A percentile compares a stretch with the other conserved stretches of the same genome.
Conservation (phyloP, 176 grass and related monocot genomes). For the Avena eriantha region DNA sequence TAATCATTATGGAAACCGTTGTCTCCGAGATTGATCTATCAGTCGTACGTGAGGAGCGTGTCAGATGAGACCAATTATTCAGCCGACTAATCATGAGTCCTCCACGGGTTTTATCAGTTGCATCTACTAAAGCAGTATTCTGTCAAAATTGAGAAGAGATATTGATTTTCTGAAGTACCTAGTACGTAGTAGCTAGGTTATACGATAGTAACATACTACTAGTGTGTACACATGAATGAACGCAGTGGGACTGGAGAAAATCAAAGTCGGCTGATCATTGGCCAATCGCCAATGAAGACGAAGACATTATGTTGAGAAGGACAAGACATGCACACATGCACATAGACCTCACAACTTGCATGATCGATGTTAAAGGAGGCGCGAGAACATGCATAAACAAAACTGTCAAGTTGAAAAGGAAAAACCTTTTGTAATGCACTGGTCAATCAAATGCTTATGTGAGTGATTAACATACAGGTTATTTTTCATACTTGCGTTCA, state of each 20-base stretch:
- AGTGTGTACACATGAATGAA: background rate
- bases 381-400: background rate
- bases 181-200: background rate
- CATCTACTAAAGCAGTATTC: no score
- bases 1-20: slow-evolving; percentile 27
- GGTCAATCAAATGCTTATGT: no score
- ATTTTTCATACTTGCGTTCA: no score
- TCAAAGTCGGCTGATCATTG: background rate
- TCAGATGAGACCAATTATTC: background rate
- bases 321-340: background rate
- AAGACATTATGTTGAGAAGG: background rate
- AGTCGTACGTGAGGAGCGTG: background rate
- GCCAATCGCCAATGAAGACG: background rate
- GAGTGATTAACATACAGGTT: no score
- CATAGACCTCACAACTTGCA: background rate
- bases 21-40: background rate
- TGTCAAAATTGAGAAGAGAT: no score
- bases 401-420: background rate
- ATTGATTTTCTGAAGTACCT: background rate
- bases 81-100: background rate
- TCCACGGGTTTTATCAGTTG: no score
- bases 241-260: background rate
- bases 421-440: background rate
- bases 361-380: background rate
- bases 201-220: no score